Evolutionary conservation across 176 grass and related monocot species (phyloP).

Genomic region (Triticum dicoccoides): DNA sequence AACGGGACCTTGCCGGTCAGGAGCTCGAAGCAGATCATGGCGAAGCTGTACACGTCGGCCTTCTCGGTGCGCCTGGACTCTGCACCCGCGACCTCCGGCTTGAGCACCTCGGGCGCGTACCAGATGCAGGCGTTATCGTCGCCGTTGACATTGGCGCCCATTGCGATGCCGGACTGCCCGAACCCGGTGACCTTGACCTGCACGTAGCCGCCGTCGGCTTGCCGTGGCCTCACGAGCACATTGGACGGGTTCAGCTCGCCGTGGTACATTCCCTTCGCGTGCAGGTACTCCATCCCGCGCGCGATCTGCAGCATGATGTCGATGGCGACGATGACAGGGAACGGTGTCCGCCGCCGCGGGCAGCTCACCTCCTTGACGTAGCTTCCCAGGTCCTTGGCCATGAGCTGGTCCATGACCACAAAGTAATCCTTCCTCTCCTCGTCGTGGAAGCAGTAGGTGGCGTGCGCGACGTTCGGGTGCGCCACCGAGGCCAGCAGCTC

Average conservation of each 20-base stretch:
- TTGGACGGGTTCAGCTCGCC: conserved; percentile 76
- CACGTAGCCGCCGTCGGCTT: conserved; percentile 58
- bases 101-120: conserved; percentile 84
- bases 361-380: conserved; percentile 64
- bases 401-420: conserved; percentile 69
- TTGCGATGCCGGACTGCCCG: conserved; percentile 30
- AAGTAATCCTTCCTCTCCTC: conserved; percentile 84
- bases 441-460: conserved; percentile 65
- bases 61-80: conserved; percentile 59
- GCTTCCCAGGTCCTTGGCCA: conserved; percentile 68
- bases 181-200: conserved; percentile 71
- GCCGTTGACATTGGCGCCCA: background rate
- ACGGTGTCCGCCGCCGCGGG: conserved; percentile 51
- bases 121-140: conserved; percentile 56
- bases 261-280: conserved; percentile 68
- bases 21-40: conserved; percentile 94
- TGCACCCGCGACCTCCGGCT: conserved; percentile 16
- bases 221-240: conserved; percentile 62
- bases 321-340: conserved; percentile 61
- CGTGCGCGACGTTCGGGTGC: conserved; percentile 71
- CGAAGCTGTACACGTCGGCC: conserved; percentile 90
- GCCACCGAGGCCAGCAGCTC: conserved; percentile 60
- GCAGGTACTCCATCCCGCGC: conserved; percentile 86
- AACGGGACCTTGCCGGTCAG: conserved; percentile 92
- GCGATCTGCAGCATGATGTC: conserved; percentile 94